Percentiles rank a stretch among this genome's conserved stretches.
These are phyloP conservation scores for grape (Vitis vinifera) DNA, from an alignment of 164 flowering plant genomes.

Conservation along the genomic window ASM3070453v1 NC_081814.1:7472001-7472500, in stretches of 20 bases:
- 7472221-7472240: neutral
- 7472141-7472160: too few species aligned
- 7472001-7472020: too few species aligned
- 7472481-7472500: too few species aligned
- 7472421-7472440: conserved; percentile 70
- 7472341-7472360: conserved; percentile 65
- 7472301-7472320: conserved; percentile 64
- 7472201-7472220: neutral
- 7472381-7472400: conserved; percentile 91
- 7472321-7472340: conserved; percentile 46
- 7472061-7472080: too few species aligned
- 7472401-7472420: conserved; percentile 89
- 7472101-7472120: too few species aligned
- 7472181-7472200: too few species aligned
- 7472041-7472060: too few species aligned
- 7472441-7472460: conserved; percentile 79
- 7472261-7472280: neutral
- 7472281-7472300: conserved; percentile 60
- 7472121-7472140: too few species aligned
- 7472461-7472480: neutral
- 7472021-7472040: too few species aligned
- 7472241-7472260: neutral
- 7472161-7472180: too few species aligned
- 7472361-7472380: conserved; percentile 70
- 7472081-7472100: too few species aligned